Conservation (phyloP, 2,329 filamentous ascomycete genomes). For the Sporothrix schenckii region DNA sequence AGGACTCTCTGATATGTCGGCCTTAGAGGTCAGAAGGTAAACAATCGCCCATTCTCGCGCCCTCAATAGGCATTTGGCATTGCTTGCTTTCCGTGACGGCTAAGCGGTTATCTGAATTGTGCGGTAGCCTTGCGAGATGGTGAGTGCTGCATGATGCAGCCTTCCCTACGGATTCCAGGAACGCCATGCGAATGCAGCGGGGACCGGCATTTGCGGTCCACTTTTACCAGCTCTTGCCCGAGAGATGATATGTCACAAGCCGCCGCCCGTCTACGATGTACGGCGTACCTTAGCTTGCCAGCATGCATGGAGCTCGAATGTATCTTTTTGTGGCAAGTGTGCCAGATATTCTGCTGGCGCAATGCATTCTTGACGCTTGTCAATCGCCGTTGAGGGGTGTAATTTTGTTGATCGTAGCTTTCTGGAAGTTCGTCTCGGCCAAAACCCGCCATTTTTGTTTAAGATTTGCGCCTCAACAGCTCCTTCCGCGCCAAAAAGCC, state of each 20-base stretch:
- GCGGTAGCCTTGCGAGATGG: not conserved
- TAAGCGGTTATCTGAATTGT: constrained; percentile 17
- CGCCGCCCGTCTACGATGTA: not conserved
- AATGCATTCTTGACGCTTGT: constrained; percentile 17
- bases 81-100: not conserved
- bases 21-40: too few species aligned
- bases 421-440: not conserved
- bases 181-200: not conserved
- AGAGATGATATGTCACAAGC: not conserved
- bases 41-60: too few species aligned
- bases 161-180: not conserved
- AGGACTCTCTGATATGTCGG: not conserved
- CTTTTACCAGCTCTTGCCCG: not conserved
- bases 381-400: not conserved
- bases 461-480: not conserved
- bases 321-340: not conserved
- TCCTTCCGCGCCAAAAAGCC: not conserved
- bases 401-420: not conserved
- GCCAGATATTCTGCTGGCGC: not conserved
- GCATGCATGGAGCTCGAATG: not conserved
- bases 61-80: not conserved
- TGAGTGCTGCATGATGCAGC: too few species aligned
- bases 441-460: constrained; percentile 2
- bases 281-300: not conserved
- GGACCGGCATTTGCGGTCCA: constrained; percentile 12